Percentiles rank a stretch among this genome's conserved stretches.
These are phyloP conservation scores for Coriolopsis trogii DNA, from an alignment of 1,284 basidiomycete species.

Conservation along the genomic window DNA sequence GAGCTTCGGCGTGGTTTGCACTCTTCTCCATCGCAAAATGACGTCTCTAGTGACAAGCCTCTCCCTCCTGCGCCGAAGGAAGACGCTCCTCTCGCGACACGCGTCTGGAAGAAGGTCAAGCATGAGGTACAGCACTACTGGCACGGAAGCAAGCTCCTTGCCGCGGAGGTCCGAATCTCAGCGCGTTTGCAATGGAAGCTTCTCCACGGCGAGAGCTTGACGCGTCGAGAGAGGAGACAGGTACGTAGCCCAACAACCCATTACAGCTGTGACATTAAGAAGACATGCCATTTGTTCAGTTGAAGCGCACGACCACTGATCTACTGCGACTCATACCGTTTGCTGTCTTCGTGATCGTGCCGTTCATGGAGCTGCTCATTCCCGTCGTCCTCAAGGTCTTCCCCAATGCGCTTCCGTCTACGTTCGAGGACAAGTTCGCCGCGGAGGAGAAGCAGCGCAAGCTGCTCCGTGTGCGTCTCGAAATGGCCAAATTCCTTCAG, in stretches of 20 bases:
- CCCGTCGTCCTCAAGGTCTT: constrained; percentile 97
- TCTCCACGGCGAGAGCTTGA: constrained; percentile 88
- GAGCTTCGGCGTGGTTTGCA: too few species aligned
- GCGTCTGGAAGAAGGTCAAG: constrained; percentile 92
- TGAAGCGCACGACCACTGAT: constrained; percentile 93
- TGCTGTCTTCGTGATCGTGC: constrained; percentile 92
- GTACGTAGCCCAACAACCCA: constrained; percentile 39
- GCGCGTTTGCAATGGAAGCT: constrained; percentile 90
- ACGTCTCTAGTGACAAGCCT: constrained; percentile 43
- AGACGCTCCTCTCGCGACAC: constrained; percentile 51
- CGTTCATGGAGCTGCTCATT: constrained; percentile 98
- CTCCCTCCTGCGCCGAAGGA: constrained; percentile 55
- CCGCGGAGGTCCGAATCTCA: constrained; percentile 93
- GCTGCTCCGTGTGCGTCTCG: constrained; percentile 90
- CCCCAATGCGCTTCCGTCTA: constrained; percentile 98
- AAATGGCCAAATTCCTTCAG: constrained; percentile 99
- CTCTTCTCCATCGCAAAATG: constrained; percentile 13
- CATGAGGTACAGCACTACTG: constrained; percentile 97
- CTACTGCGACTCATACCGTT: constrained; percentile 93
- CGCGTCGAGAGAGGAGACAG: constrained; percentile 93
- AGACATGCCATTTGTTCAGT: constrained; percentile 45
- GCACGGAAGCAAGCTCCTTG: constrained; percentile 94
- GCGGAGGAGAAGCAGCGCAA: constrained; percentile 97
- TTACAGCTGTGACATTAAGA: not conserved
- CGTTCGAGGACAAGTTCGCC: constrained; percentile 97